phyloP scores from a whole-genome alignment of 768 basidiomycete genomes.

The Boletus sp. region DNA sequence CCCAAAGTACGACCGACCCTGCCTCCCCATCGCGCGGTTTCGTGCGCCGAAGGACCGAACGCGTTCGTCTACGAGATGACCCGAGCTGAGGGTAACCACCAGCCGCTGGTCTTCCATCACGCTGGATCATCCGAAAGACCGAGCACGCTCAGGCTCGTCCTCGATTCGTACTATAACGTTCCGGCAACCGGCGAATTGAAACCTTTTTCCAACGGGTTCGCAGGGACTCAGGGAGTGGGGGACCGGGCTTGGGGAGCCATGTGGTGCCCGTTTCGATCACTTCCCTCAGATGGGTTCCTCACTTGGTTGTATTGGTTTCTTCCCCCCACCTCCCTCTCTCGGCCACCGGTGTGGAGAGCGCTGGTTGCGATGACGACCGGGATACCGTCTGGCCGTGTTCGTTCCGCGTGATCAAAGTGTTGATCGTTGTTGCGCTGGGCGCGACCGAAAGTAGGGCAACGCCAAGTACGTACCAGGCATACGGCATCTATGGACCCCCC shows the following conservation, averaged over 20 bases:
- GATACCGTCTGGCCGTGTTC: slow-evolving; percentile 27
- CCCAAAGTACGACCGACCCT: too few relatives aligned
- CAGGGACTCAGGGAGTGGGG: background rate
- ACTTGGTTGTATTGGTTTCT: background rate
- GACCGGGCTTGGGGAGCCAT: background rate
- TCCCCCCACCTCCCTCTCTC: background rate
- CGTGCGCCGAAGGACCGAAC: background rate
- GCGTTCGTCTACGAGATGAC: background rate
- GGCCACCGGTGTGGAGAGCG: slow-evolving; percentile 7
- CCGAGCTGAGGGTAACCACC: background rate
- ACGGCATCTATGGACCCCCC: background rate
- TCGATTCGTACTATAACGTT: background rate
- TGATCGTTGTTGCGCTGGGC: background rate
- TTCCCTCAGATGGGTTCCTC: background rate
- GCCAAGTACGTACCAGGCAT: slow-evolving; percentile 7
- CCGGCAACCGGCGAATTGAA: background rate
- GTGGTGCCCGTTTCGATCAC: background rate
- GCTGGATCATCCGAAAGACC: background rate
- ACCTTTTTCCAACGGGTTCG: background rate
- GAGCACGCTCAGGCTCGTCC: background rate
- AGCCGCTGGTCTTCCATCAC: background rate
- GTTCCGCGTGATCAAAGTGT: slow-evolving; percentile 32
- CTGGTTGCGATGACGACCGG: slow-evolving; percentile 32
- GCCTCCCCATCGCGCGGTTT: background rate
- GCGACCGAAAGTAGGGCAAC: background rate